phyloP scores from a whole-genome alignment of 1,139 yeast genomes.

The Debaryomyces psychrophilus region DNA sequence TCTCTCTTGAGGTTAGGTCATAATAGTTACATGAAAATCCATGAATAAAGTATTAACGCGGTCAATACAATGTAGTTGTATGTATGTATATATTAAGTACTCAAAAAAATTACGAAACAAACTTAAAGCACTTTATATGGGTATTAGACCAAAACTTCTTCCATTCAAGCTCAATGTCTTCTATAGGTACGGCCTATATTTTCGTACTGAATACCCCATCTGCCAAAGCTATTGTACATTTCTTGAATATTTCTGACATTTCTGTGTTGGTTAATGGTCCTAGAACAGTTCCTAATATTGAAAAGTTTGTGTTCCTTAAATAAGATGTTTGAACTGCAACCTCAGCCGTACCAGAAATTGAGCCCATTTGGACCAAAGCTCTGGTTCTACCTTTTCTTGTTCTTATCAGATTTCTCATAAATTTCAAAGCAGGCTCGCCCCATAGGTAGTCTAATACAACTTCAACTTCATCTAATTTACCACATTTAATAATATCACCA shows the following conservation, averaged over 20 bases:
- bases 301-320: slow-evolving; percentile 24
- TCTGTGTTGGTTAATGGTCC: slow-evolving; percentile 19
- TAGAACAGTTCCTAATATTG: slow-evolving; percentile 25
- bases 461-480: slow-evolving; percentile 6
- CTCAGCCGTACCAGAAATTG: slow-evolving; percentile 21
- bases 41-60: not conserved
- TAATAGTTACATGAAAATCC: no score
- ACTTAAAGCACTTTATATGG: slow-evolving; percentile 5
- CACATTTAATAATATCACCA: slow-evolving; percentile 1
- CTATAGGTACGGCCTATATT: slow-evolving; percentile 6
- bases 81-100: not conserved
- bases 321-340: slow-evolving; percentile 16
- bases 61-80: not conserved
- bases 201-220: not conserved
- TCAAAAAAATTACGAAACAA: not conserved
- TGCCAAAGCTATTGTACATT: slow-evolving; percentile 4
- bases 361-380: slow-evolving; percentile 26
- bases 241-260: slow-evolving; percentile 9
- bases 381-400: slow-evolving; percentile 7
- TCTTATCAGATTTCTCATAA: not conserved
- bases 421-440: slow-evolving; percentile 10
- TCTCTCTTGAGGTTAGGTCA: no score
- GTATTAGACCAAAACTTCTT: slow-evolving; percentile 1
- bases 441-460: slow-evolving; percentile 10
- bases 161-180: slow-evolving; percentile 7